Evolutionary conservation across 345 rosid species (phyloP).

Genomic region (Noccaea bulbosa): DNA sequence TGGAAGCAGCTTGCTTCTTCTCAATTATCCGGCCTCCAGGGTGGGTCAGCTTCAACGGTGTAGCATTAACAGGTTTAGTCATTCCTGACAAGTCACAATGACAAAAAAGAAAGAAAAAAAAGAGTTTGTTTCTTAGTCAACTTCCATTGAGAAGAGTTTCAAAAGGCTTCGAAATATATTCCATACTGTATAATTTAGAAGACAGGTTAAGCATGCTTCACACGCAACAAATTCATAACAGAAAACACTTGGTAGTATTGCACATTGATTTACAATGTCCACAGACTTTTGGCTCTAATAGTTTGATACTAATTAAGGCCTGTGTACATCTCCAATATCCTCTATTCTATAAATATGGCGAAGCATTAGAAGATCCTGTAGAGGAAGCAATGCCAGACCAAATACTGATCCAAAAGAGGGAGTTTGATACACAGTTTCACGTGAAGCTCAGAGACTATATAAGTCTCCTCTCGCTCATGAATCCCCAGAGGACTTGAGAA

Average conservation of each 20-base stretch:
- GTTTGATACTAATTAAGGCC: constrained; percentile 8
- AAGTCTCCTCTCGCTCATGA: constrained; percentile 7
- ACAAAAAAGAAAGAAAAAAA: neutral
- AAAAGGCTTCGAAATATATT: neutral
- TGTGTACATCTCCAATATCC: constrained; percentile 13
- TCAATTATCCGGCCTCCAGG: constrained; percentile 49
- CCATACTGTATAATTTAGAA: neutral
- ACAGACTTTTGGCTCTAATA: neutral
- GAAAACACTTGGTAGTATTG: neutral
- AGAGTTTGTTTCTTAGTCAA: neutral
- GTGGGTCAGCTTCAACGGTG: constrained; percentile 38
- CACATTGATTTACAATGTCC: constrained; percentile 22
- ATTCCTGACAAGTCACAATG: constrained; percentile 50
- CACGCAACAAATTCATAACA: constrained; percentile 17
- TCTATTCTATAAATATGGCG: neutral
- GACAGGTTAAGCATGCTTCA: constrained; percentile 2
- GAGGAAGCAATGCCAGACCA: neutral
- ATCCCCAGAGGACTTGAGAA: constrained; percentile 1
- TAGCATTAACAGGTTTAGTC: constrained; percentile 39
- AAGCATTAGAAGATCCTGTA: constrained; percentile 17
- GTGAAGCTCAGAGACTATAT: neutral
- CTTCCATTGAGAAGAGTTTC: constrained; percentile 7
- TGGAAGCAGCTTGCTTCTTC: constrained; percentile 50
- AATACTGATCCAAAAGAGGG: constrained; percentile 6
- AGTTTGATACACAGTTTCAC: constrained; percentile 13